Evolutionary conservation across 2,329 filamentous ascomycete genomes (phyloP).

Genomic region (Periconia sp.): DNA sequence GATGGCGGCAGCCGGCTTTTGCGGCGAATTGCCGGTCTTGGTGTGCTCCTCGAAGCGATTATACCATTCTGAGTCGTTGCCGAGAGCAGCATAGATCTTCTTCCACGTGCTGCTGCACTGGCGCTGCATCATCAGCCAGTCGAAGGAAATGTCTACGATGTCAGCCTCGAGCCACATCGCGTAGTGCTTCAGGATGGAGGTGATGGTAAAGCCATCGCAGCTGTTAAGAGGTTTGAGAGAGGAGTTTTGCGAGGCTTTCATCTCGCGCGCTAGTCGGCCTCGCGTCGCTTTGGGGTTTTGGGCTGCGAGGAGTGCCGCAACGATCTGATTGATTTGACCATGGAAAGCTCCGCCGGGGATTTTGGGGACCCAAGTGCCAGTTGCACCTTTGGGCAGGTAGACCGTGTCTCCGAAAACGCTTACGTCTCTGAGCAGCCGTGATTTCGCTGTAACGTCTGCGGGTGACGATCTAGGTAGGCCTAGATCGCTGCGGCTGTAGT

Average conservation of each 20-base stretch:
- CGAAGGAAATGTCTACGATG: conserved; percentile 6
- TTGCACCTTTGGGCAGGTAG: conserved; percentile 1
- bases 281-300: neutral
- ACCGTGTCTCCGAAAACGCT: conserved; percentile 5
- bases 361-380: neutral
- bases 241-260: neutral
- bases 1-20: neutral
- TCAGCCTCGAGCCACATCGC: conserved; percentile 9
- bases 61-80: neutral
- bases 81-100: neutral
- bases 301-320: neutral
- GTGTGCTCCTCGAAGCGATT: too few species aligned
- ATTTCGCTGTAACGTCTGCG: neutral
- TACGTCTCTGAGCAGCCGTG: conserved; percentile 2
- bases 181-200: conserved; percentile 3
- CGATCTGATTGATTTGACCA: neutral
- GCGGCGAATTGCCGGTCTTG: neutral
- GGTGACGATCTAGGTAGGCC: neutral
- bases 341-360: neutral
- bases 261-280: conserved; percentile 2
- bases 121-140: conserved; percentile 1
- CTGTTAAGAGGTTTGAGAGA: neutral
- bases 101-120: conserved; percentile 1
- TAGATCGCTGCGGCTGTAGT: neutral
- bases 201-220: neutral